Evolutionary conservation across 495 filamentous ascomycete genomes (phyloP), one percentile per base, ranked within the genome.

Genomic region (Daldinia loculata): DNA sequence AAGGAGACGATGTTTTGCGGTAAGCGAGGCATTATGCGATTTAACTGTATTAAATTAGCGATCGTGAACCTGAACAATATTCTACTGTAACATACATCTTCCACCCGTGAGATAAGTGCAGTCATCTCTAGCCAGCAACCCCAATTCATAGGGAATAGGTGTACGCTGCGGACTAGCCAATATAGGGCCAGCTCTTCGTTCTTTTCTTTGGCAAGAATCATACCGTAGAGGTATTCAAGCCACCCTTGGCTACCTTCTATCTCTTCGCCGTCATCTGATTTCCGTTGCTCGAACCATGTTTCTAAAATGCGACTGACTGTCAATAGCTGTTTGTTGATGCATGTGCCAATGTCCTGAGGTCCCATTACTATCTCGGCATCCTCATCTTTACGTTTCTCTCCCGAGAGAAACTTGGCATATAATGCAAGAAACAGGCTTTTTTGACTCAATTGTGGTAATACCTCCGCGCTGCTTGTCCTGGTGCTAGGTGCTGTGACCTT

Each of bases 281-380:
- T 82, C 38, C 88, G 86, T 61, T 90, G 86, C 4, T 80, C 79
- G 63, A 98, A 92, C 90, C 92, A 95, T 24, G 83, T 84, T 71
- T 97, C 89, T 38, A 99, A 79, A 19, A 88, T 88, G n/a, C 89
- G 85, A 12, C 89, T 88, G 15, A 98, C 86, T 2, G 86, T 86
- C 6, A 90, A 82, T 3, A 98, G 78, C 78, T 98, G 92, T 71
- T 91, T 92, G 77, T 99, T 98, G 56, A 88, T 80, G 5, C 93
- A 92, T 50, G 87, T 86, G 0, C 93, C 94, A 15, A 92, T 89
- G 78, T 99, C 96, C 34, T 93, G 87, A 0, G 96, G 96, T 0
- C 96, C 96, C 77, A 99, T 85, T 6, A 99, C 91, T 93, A 97
- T 98, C 81, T 99, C 96, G 27, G 92, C 92, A 34, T 98, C 96